These are phyloP conservation scores for Phytopythium litorale DNA, from an alignment of 352 stramenopile species.

Conservation along the genomic window DNA sequence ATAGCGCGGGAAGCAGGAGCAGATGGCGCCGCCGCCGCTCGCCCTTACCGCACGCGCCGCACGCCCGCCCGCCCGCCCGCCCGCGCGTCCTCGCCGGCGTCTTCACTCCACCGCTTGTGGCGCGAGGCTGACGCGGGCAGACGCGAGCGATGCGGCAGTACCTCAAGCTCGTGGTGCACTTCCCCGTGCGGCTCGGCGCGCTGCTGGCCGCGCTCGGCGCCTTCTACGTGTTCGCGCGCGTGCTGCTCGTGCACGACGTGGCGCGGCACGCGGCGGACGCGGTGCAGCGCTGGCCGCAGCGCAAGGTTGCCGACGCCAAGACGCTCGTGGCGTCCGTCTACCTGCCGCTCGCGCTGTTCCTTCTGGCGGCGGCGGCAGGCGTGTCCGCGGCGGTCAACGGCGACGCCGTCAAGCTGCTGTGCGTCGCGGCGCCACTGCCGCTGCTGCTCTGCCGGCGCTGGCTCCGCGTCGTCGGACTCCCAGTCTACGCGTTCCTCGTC, in stretches of 20 bases:
- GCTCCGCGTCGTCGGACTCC: constrained; percentile 58
- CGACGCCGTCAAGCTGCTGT: constrained; percentile 25
- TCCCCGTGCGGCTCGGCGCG: constrained; percentile 46
- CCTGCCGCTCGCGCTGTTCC: constrained; percentile 36
- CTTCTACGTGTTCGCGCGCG: constrained; percentile 66
- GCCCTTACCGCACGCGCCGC: neutral
- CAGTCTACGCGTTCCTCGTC: constrained; percentile 53
- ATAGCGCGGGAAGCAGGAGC: neutral
- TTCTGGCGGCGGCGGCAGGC: constrained; percentile 5
- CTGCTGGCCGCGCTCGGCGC: constrained; percentile 45
- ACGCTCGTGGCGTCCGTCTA: constrained; percentile 25
- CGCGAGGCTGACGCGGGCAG: too few species aligned
- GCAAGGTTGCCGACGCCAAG: neutral
- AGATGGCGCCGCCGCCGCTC: neutral
- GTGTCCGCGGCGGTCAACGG: neutral
- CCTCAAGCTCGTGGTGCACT: constrained; percentile 60
- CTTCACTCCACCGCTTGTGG: neutral
- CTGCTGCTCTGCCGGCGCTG: constrained; percentile 43
- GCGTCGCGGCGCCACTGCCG: constrained; percentile 59
- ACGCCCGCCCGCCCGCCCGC: too few species aligned
- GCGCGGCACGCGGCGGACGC: constrained; percentile 29
- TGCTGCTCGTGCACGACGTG: constrained; percentile 55
- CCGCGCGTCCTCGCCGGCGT: neutral
- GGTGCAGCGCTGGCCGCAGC: constrained; percentile 17
- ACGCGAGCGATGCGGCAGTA: constrained; percentile 26